Percentiles rank a stretch among this genome's conserved stretches.
Conservation (phyloP, 2,329 filamentous ascomycete species). For the Fusarium dlaminii region DNA sequence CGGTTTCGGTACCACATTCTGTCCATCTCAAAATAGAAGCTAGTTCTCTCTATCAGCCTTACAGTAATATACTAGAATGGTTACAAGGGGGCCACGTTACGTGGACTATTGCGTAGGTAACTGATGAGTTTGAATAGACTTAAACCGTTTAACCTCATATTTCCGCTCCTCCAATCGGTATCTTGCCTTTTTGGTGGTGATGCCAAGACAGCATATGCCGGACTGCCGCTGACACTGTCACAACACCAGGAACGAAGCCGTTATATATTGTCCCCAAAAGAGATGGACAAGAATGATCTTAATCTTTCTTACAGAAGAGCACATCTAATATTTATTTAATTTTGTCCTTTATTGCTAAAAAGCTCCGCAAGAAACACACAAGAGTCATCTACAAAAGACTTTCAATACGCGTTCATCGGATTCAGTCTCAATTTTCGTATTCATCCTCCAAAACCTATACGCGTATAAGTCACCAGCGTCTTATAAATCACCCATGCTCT, state of each 20-base stretch:
- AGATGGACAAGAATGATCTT: background rate
- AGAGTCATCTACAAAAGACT: background rate
- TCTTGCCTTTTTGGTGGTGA: background rate
- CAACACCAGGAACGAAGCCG: background rate
- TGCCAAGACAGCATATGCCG: background rate
- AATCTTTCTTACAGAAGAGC: accelerated
- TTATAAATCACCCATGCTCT: background rate
- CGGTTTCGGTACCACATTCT: background rate
- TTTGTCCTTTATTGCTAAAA: background rate
- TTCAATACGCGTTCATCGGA: conserved; percentile 32
- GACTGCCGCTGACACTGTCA: background rate
- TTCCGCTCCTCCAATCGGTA: background rate
- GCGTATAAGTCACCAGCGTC: conserved; percentile 18
- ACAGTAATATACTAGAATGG: background rate
- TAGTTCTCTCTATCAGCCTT: background rate
- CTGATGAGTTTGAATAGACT: background rate
- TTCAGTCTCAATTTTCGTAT: conserved; percentile 30
- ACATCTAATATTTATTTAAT: accelerated
- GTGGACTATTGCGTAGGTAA: background rate
- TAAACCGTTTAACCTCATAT: background rate
- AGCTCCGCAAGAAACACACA: background rate
- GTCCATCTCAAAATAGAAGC: conserved; percentile 20
- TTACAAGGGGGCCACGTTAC: background rate
- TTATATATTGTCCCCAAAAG: background rate
- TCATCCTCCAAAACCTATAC: conserved; percentile 1